Percentiles rank a stretch among this genome's conserved stretches.
Conservation (phyloP, 177 flowering plant genomes). For the Vitis hybrid region DNA sequence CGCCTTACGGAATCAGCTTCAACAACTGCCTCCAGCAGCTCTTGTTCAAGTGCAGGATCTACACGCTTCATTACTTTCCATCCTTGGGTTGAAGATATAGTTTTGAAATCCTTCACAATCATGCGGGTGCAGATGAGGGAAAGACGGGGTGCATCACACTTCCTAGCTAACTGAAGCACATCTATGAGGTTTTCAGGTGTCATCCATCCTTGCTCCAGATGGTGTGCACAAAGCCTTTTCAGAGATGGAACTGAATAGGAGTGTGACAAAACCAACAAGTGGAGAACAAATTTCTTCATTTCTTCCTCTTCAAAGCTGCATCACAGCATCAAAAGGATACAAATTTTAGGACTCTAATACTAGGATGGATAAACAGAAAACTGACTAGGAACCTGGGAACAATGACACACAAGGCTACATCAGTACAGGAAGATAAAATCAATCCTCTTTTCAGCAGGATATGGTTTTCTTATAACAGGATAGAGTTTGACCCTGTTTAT, state of each 20-base stretch:
- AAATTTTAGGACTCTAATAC: background rate
- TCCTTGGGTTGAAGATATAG: conserved; percentile 66
- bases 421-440: too few relatives aligned
- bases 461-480: too few relatives aligned
- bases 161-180: conserved; percentile 71
- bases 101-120: conserved; percentile 64
- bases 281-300: conserved; percentile 63
- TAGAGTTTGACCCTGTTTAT: too few relatives aligned
- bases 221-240: conserved; percentile 53
- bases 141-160: conserved; percentile 82
- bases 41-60: conserved; percentile 71
- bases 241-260: conserved; percentile 56
- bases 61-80: conserved; percentile 79
- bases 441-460: too few relatives aligned
- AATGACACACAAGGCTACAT: background rate
- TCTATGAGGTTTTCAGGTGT: conserved; percentile 70
- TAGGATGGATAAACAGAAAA: background rate
- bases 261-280: conserved; percentile 77
- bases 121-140: conserved; percentile 56
- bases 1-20: conserved; percentile 80
- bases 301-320: conserved; percentile 71
- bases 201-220: conserved; percentile 53
- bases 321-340: background rate
- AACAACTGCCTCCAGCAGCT: conserved; percentile 61
- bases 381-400: too few relatives aligned